Conservation (phyloP, 768 basidiomycete genomes). For the Tubosaeta sp. region DNA sequence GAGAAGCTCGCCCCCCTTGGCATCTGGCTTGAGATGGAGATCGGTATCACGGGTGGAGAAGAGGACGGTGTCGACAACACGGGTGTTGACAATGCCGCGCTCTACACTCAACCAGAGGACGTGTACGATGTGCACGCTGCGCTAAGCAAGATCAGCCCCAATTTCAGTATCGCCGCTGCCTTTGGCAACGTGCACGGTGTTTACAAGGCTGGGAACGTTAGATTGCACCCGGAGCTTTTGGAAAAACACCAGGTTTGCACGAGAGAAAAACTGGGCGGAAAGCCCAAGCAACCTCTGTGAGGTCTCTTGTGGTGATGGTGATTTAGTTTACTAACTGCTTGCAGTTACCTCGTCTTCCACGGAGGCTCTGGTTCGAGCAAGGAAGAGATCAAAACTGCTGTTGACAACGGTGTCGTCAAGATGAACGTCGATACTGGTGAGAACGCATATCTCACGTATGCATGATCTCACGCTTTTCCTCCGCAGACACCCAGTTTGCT, state of each 20-base stretch:
- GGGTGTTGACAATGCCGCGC: slow-evolving; percentile 82
- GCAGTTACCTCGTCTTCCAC: slow-evolving; percentile 97
- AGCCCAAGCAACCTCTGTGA: slow-evolving; percentile 74
- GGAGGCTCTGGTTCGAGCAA: slow-evolving; percentile 97
- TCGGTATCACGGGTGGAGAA: slow-evolving; percentile 99
- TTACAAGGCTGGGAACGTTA: slow-evolving; percentile 98
- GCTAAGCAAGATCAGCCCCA: slow-evolving; percentile 78
- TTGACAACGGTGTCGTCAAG: slow-evolving; percentile 91
- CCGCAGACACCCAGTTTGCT: slow-evolving; percentile 80
- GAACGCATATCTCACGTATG: background rate
- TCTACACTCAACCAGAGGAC: slow-evolving; percentile 98
- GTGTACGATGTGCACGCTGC: slow-evolving; percentile 88
- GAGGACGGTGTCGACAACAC: slow-evolving; percentile 99
- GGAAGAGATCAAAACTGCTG: slow-evolving; percentile 92
- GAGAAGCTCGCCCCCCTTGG: slow-evolving; percentile 89
- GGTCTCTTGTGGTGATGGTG: slow-evolving; percentile 23
- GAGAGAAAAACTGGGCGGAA: slow-evolving; percentile 59
- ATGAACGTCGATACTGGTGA: slow-evolving; percentile 95
- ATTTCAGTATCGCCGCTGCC: slow-evolving; percentile 96
- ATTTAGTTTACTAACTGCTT: background rate
- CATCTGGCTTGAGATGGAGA: slow-evolving; percentile 99
- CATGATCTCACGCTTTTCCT: slow-evolving; percentile 2
- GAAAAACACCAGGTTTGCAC: slow-evolving; percentile 85
- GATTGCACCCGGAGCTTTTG: slow-evolving; percentile 86
- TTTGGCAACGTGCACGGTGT: slow-evolving; percentile 99